Evolutionary conservation across 306 rosid species (phyloP).

Genomic region (Hylodesmum podocarpum): DNA sequence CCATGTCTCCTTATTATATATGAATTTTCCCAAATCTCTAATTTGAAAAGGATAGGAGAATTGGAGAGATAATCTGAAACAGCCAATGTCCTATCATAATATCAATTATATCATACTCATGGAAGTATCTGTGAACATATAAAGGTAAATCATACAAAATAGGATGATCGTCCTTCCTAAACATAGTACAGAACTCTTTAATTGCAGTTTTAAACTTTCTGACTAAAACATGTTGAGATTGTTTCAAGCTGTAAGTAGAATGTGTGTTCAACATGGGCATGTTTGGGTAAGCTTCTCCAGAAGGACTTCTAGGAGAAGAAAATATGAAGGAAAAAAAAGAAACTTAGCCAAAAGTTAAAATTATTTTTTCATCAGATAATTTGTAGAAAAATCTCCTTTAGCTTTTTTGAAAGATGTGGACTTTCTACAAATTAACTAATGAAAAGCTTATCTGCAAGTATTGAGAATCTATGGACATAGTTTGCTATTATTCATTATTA

Average conservation of each 20-base stretch:
- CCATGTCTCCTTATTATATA: conserved; percentile 5
- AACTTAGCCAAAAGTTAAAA: no score
- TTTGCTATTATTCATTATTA: conserved; percentile 21
- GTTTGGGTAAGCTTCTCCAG: no score
- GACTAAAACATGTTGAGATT: neutral
- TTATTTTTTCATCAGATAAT: no score
- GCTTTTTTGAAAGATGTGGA: no score
- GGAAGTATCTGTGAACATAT: neutral
- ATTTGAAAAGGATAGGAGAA: neutral
- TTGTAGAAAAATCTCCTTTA: no score
- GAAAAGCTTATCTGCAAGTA: no score
- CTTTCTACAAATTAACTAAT: no score
- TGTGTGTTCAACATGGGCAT: neutral
- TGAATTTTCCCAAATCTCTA: neutral
- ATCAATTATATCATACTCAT: neutral
- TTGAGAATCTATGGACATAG: neutral
- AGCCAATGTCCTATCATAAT: neutral
- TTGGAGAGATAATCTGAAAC: neutral
- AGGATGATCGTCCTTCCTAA: neutral
- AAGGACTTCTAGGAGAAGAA: no score
- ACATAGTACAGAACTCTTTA: neutral
- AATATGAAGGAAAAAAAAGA: no score
- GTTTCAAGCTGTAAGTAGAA: conserved; percentile 1
- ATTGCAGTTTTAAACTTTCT: neutral
- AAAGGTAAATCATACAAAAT: neutral